phyloP scores from a whole-genome alignment of 2,329 filamentous ascomycete species.

The Fusarium sp. region DNA sequence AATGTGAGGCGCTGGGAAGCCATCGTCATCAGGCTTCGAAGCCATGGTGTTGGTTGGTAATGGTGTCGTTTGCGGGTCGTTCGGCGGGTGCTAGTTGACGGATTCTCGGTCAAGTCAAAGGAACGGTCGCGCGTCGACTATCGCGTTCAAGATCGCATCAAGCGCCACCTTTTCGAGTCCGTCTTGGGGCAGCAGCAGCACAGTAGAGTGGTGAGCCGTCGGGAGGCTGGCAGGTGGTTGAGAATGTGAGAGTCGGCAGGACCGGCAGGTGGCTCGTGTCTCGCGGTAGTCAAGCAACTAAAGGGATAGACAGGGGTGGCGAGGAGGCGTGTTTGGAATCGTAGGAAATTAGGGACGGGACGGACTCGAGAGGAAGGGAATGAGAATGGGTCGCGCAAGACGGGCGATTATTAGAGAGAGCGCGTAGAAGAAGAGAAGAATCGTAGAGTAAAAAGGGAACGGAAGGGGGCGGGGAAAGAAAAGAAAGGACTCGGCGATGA shows the following conservation, averaged over 20 bases:
- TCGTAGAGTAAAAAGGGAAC: slow-evolving; percentile 27
- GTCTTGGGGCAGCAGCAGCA: background rate
- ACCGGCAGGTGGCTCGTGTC: slow-evolving; percentile 45
- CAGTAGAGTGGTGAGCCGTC: slow-evolving; percentile 21
- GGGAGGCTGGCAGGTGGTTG: slow-evolving; percentile 30
- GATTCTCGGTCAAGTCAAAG: slow-evolving; percentile 13
- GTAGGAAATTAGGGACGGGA: slow-evolving; percentile 19
- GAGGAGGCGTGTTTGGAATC: slow-evolving; percentile 21
- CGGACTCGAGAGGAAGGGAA: slow-evolving; percentile 19
- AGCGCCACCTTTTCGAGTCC: slow-evolving; percentile 6
- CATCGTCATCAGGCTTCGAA: slow-evolving; percentile 54
- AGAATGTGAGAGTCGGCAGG: slow-evolving; percentile 41
- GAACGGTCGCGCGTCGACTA: slow-evolving; percentile 18
- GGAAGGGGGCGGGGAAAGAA: slow-evolving; percentile 34
- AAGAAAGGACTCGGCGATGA: slow-evolving; percentile 37
- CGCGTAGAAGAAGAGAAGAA: slow-evolving; percentile 13
- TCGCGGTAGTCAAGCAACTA: slow-evolving; percentile 38
- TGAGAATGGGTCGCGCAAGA: slow-evolving; percentile 19
- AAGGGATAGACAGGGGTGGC: slow-evolving; percentile 37
- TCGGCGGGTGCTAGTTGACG: slow-evolving; percentile 24
- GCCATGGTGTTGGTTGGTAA: slow-evolving; percentile 51
- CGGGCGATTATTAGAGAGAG: slow-evolving; percentile 24
- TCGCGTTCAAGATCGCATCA: slow-evolving; percentile 15
- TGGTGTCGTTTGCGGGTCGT: slow-evolving; percentile 32
- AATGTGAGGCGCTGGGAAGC: slow-evolving; percentile 56